Base-by-base conservation (phyloP, 2,329 filamentous ascomycete species). In the Pseudomassariella vexata region DNA sequence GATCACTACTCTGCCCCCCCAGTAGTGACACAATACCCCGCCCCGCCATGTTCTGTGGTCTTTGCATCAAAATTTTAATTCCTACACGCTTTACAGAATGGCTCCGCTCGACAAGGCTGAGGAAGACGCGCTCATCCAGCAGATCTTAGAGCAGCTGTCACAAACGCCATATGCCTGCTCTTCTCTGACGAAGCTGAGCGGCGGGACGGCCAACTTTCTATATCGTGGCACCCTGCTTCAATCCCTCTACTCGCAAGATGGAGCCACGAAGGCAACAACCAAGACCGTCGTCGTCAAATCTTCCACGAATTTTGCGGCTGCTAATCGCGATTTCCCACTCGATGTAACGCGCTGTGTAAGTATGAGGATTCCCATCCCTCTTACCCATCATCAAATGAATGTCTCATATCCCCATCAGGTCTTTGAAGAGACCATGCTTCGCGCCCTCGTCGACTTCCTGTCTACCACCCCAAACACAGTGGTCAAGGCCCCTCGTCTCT, bases 181-280 rank as follows among this genome's bases (percentile, higher is more conserved):
- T 1, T 46, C 46, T 1, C 44, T 63, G 17, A 48, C 36, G 2
- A 45, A 44, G 9, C 38, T 65, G n/a, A 57, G 44, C n/a, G 55
- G 54, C 8, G 62, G 61, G 12, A 62, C 55, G 3, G 52, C 54
- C 34, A 65, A 65, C 38, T 62, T 62, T 33, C 53, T 65, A 18
- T 66, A 55, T 34, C 59, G 60, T 8, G 62, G 60, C n/a, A 41
- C 30, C 10, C 49, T 62, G 3, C 10, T 24, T 9, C 11, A 44
- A 12, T 48, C 55, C 9, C 38, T 51, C 6, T 7, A 8, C 10
- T n/a, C 7, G 6, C 56, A 36, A 36, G 41, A 42, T 7, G 37
- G 19, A 9, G 22, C 10, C 10, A 21, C 28, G 9, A 63, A 66
- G 2, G 59, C 21, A 23, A n/a, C 25, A 6, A 24, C 21, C 7